These are phyloP conservation scores for Boletus sp. DNA, from an alignment of 768 basidiomycete species.

Conservation along the genomic window DNA sequence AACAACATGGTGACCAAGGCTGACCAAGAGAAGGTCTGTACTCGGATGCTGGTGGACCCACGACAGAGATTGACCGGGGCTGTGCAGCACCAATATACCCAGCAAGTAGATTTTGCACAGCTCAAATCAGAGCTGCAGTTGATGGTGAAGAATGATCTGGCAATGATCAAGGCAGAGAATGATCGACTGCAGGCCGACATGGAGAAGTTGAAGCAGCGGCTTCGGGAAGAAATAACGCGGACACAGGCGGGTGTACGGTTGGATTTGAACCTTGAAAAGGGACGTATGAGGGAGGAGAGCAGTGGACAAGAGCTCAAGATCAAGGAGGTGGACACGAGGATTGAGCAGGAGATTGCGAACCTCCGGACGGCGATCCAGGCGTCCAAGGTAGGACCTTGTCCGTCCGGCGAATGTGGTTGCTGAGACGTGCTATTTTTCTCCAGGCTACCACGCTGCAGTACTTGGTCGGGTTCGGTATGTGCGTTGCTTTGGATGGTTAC, in stretches of 20 bases:
- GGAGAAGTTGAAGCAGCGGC: slow-evolving; percentile 90
- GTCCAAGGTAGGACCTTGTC: slow-evolving; percentile 56
- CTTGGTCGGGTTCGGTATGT: slow-evolving; percentile 80
- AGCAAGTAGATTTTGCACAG: slow-evolving; percentile 95
- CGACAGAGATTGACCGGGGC: slow-evolving; percentile 4
- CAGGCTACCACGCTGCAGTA: slow-evolving; percentile 86
- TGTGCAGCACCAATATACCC: slow-evolving; percentile 81
- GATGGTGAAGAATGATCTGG: slow-evolving; percentile 94
- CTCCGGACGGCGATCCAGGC: slow-evolving; percentile 81
- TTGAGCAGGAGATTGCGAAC: slow-evolving; percentile 92
- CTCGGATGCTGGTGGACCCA: background rate
- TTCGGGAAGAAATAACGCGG: slow-evolving; percentile 86
- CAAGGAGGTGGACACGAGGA: slow-evolving; percentile 94
- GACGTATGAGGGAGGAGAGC: slow-evolving; percentile 90
- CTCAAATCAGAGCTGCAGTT: slow-evolving; percentile 95
- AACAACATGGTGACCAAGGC: slow-evolving; percentile 94
- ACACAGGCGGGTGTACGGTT: slow-evolving; percentile 92
- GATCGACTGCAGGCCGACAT: slow-evolving; percentile 90
- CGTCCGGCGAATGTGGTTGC: background rate
- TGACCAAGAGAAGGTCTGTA: slow-evolving; percentile 88
- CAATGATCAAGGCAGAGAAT: slow-evolving; percentile 94
- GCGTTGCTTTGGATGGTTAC: background rate
- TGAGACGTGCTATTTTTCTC: background rate
- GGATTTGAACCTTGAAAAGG: slow-evolving; percentile 96
- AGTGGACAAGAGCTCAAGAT: slow-evolving; percentile 92